phyloP scores from a whole-genome alignment of 1,284 basidiomycete genomes.

The Ustilago sp. region DNA sequence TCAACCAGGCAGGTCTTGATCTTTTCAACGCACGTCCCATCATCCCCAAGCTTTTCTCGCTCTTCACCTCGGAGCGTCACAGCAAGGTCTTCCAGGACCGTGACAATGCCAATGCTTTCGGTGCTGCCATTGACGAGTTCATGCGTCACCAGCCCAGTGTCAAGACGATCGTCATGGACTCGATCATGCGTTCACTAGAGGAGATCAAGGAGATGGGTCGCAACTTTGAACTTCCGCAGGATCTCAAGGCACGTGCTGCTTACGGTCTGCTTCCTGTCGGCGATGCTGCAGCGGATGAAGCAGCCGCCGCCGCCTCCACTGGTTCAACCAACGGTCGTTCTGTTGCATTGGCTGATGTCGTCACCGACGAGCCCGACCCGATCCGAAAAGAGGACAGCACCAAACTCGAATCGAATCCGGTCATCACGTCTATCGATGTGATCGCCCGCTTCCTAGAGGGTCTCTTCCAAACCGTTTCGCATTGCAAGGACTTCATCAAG shows the following conservation, averaged over 20 bases:
- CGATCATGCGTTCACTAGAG: constrained; percentile 42
- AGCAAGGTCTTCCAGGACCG: constrained; percentile 90
- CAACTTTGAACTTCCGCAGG: constrained; percentile 68
- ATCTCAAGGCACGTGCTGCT: constrained; percentile 36
- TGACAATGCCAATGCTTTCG: constrained; percentile 89
- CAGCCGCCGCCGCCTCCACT: constrained; percentile 12
- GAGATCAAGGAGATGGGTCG: constrained; percentile 78
- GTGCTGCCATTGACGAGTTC: constrained; percentile 91
- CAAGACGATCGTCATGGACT: constrained; percentile 76
- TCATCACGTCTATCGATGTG: constrained; percentile 63
- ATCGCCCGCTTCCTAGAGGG: constrained; percentile 77
- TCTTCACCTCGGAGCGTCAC: constrained; percentile 87
- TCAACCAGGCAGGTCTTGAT: constrained; percentile 89
- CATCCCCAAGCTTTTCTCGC: constrained; percentile 84
- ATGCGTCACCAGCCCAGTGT: constrained; percentile 93
- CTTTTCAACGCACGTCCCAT: constrained; percentile 80
- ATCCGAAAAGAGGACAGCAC: constrained; percentile 48
- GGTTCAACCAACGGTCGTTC: constrained; percentile 19
- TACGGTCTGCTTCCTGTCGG: constrained; percentile 50
- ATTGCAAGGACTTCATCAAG: constrained; percentile 90
- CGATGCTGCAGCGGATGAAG: constrained; percentile 28
- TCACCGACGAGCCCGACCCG: constrained; percentile 58
- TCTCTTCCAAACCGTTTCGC: constrained; percentile 85
- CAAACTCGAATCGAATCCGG: constrained; percentile 53
- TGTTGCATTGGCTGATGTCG: constrained; percentile 54